These are phyloP conservation scores for Stemphylium lycopersici DNA, from an alignment of 2,329 filamentous ascomycete species.

Conservation along the genomic window DNA sequence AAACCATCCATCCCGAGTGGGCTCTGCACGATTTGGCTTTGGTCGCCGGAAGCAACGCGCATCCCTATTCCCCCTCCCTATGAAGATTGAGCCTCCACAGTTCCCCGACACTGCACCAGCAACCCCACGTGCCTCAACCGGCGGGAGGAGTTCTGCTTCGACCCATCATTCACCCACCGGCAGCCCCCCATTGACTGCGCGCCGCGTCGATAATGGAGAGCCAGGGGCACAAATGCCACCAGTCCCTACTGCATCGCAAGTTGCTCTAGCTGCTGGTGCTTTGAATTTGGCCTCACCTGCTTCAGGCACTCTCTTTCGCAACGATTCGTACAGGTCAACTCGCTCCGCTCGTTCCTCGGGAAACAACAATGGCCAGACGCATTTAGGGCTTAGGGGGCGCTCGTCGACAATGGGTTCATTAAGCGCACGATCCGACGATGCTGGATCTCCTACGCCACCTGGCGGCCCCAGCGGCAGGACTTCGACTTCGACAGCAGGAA, in stretches of 20 bases:
- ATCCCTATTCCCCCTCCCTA: constrained; percentile 86
- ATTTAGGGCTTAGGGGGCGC: constrained; percentile 70
- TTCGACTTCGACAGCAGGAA: constrained; percentile 81
- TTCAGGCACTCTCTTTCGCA: constrained; percentile 58
- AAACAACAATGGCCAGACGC: constrained; percentile 63
- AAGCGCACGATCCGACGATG: constrained; percentile 73
- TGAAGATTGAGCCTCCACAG: constrained; percentile 65
- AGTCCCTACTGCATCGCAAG: constrained; percentile 59
- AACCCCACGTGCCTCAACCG: constrained; percentile 53
- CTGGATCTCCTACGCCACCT: constrained; percentile 65
- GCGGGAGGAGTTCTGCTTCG: constrained; percentile 46
- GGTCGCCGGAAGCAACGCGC: constrained; percentile 73
- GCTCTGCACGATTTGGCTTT: constrained; percentile 74
- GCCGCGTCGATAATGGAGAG: constrained; percentile 35
- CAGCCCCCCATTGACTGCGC: constrained; percentile 47
- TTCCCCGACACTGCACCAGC: constrained; percentile 51
- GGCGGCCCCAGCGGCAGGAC: constrained; percentile 62
- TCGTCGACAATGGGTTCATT: constrained; percentile 91
- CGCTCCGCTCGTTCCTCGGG: constrained; percentile 68
- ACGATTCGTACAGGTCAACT: constrained; percentile 68
- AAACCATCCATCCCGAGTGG: constrained; percentile 64
- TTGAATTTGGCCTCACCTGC: constrained; percentile 55
- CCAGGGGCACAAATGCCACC: constrained; percentile 41
- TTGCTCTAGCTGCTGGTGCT: constrained; percentile 57
- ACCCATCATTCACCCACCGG: constrained; percentile 43